phyloP scores from a whole-genome alignment of 2,329 filamentous ascomycete genomes.

The Thermoascus crustaceus region DNA sequence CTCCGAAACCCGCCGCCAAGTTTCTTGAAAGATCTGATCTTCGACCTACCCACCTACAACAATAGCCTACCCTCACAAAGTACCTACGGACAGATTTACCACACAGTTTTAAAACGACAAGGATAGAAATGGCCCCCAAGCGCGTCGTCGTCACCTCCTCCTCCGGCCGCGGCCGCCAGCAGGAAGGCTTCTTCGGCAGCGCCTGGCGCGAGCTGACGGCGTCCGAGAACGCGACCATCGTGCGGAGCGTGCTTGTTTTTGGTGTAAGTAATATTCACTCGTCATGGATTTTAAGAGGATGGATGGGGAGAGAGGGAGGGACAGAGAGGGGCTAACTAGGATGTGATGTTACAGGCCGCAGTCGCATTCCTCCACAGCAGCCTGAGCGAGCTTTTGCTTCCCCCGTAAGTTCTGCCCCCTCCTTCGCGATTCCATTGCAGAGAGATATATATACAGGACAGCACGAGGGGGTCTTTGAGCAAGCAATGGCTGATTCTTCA shows the following conservation, averaged over 20 bases:
- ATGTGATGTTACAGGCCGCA: slow-evolving; percentile 44
- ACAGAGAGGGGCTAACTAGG: slow-evolving; percentile 9
- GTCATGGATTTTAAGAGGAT: slow-evolving; percentile 5
- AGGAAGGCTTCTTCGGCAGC: slow-evolving; percentile 47
- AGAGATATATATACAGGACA: no score
- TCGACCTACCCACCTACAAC: no score
- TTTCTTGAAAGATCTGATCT: no score
- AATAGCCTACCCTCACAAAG: no score
- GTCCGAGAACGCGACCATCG: slow-evolving; percentile 60
- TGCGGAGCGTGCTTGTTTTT: slow-evolving; percentile 60
- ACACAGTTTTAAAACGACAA: no score
- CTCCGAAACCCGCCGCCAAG: no score
- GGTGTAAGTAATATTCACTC: slow-evolving; percentile 46
- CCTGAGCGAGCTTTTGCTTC: slow-evolving; percentile 59
- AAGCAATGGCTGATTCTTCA: no score
- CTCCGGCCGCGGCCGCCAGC: slow-evolving; percentile 27
- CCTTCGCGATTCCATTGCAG: no score
- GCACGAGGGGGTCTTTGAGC: no score
- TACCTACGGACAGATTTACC: no score
- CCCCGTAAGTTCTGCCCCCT: slow-evolving; percentile 47
- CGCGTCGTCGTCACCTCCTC: slow-evolving; percentile 45
- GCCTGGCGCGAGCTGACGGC: slow-evolving; percentile 57
- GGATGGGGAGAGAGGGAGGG: background rate
- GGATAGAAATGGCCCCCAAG: slow-evolving; percentile 64
- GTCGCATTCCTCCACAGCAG: slow-evolving; percentile 60